phyloP scores from a whole-genome alignment of 1,284 basidiomycete genomes.

The Papiliotrema laurentii region DNA sequence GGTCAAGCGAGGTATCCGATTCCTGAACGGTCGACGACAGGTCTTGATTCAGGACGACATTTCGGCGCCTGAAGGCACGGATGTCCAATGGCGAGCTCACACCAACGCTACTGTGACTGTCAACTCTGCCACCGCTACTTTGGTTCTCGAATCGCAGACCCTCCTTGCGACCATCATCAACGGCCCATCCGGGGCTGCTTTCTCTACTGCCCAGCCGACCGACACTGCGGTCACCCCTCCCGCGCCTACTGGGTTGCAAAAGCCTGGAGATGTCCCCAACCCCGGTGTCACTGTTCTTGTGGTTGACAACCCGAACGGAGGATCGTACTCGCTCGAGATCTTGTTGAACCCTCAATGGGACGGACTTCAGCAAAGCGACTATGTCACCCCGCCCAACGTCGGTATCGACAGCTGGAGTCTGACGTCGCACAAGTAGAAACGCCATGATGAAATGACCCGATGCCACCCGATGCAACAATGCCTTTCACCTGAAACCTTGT shows the following conservation, averaged over 20 bases:
- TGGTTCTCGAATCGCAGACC: conserved; percentile 61
- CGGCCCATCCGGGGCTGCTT: conserved; percentile 41
- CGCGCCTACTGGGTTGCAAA: conserved; percentile 35
- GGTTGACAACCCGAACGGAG: conserved; percentile 63
- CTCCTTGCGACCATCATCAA: conserved; percentile 55
- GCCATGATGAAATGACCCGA: too few relatives aligned
- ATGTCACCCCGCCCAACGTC: conserved; percentile 63
- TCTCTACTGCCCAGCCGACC: conserved; percentile 44
- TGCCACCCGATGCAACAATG: too few relatives aligned
- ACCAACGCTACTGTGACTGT: conserved; percentile 60
- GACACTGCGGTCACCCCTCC: conserved; percentile 62
- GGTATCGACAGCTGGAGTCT: conserved; percentile 64
- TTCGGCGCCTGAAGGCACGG: conserved; percentile 46
- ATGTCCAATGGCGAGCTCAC: conserved; percentile 88
- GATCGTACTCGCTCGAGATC: conserved; percentile 68
- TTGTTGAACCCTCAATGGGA: conserved; percentile 83
- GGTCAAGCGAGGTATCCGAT: conserved; percentile 77
- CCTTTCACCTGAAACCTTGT: too few relatives aligned
- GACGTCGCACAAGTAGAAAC: conserved; percentile 65
- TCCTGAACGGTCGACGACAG: conserved; percentile 81
- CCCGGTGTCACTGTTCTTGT: conserved; percentile 71
- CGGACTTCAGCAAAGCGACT: conserved; percentile 57
- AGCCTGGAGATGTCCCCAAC: conserved; percentile 52
- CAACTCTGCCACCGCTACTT: conserved; percentile 56
- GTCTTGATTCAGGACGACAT: conserved; percentile 90